A percentile compares a stretch with the other conserved stretches of the same genome.
Conservation (phyloP, 306 rosid species). For the Sicyos edulis region DNA sequence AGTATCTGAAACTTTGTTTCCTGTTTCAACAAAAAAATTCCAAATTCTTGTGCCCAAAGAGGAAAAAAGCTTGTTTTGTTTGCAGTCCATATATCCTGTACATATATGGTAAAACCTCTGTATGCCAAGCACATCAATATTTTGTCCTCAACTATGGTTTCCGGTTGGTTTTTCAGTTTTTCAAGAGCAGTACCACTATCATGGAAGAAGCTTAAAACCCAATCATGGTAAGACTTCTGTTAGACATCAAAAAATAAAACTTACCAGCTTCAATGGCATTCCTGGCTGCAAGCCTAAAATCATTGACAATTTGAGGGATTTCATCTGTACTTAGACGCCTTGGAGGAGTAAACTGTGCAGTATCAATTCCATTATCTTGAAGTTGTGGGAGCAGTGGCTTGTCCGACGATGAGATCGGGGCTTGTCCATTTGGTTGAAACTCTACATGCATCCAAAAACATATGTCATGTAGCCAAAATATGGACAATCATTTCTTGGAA, state of each 20-base stretch:
- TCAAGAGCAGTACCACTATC: neutral
- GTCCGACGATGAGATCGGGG: constrained; percentile 59
- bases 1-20: too few relatives aligned
- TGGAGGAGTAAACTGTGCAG: constrained; percentile 38
- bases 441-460: constrained; percentile 22
- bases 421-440: constrained; percentile 42
- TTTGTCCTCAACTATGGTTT: neutral
- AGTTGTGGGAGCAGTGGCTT: constrained; percentile 32
- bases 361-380: constrained; percentile 31
- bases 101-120: neutral
- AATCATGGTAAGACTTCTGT: neutral
- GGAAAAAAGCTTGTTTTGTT: neutral
- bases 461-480: neutral
- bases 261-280: constrained; percentile 77
- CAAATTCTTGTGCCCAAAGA: neutral
- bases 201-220: constrained; percentile 2
- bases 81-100: neutral
- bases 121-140: neutral
- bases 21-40: too few relatives aligned
- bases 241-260: neutral
- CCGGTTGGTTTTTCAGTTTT: neutral
- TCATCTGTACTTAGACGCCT: constrained; percentile 52
- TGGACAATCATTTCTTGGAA: neutral
- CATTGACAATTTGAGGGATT: constrained; percentile 46
- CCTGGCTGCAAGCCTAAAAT: constrained; percentile 51